These are phyloP conservation scores for Chrysopogon serrulatus DNA, from an alignment of 176 grass and related monocot genomes.

Conservation along the genomic window DNA sequence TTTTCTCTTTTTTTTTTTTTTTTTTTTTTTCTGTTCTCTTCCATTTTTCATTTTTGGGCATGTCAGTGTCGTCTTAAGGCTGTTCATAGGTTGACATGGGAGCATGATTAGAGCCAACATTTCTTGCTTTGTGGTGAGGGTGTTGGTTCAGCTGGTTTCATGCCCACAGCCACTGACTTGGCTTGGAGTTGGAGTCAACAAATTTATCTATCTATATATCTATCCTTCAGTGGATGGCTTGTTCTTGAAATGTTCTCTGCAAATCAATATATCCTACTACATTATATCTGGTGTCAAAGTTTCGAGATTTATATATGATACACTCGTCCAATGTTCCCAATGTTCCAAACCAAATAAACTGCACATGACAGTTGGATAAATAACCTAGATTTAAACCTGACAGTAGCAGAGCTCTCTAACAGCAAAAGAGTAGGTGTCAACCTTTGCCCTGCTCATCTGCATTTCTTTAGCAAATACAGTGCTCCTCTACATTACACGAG, in stretches of 20 bases:
- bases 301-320: not conserved
- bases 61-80: conserved; percentile 2
- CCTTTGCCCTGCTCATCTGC: not conserved
- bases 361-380: not conserved
- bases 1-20: not conserved
- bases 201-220: not conserved
- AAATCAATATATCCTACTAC: not conserved
- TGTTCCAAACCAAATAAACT: not conserved
- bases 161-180: conserved; percentile 17
- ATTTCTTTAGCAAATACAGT: not conserved
- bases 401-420: not conserved
- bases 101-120: not conserved
- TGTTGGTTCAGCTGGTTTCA: not conserved
- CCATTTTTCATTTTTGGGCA: not conserved
- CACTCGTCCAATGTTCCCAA: not conserved
- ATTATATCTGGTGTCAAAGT: not conserved
- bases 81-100: conserved; percentile 35
- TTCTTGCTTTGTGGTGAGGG: conserved; percentile 11
- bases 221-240: not conserved
- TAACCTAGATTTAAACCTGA: not conserved
- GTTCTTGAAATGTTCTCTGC: conserved; percentile 1
- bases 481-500: not conserved
- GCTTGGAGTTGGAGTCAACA: not conserved
- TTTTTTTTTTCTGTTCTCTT: not conserved
- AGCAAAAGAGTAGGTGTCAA: not conserved